phyloP scores from a whole-genome alignment of 1,284 basidiomycete genomes.

The Leccinum pachyderme region DNA sequence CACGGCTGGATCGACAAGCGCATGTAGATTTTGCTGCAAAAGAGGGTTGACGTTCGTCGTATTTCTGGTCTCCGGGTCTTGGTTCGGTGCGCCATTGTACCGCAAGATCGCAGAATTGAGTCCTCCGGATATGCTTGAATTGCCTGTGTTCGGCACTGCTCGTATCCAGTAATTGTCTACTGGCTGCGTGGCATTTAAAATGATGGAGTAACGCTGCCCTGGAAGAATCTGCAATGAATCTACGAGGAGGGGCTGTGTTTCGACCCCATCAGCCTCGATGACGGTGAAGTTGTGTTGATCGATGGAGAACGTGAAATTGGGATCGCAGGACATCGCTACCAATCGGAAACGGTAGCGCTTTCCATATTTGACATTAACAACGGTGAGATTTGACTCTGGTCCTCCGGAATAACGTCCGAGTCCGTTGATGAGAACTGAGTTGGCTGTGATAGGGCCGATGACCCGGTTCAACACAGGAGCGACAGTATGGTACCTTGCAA shows the following conservation, averaged over 20 bases:
- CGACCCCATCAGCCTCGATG: conserved; percentile 42
- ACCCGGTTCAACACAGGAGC: conserved; percentile 19
- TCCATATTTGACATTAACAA: conserved; percentile 33
- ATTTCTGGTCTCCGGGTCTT: conserved; percentile 40
- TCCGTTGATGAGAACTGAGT: conserved; percentile 48
- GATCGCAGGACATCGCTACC: conserved; percentile 39
- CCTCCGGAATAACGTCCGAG: conserved; percentile 41
- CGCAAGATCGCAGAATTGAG: conserved; percentile 53
- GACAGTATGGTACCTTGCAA: conserved; percentile 33
- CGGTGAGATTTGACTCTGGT: conserved; percentile 21
- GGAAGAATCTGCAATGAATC: conserved; percentile 33
- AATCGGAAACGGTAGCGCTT: conserved; percentile 44
- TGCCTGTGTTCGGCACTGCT: conserved; percentile 15
- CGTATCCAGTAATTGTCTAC: conserved; percentile 40
- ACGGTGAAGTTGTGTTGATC: conserved; percentile 39
- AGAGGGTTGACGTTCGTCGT: conserved; percentile 25
- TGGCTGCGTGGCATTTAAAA: conserved; percentile 37
- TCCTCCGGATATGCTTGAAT: conserved; percentile 34
- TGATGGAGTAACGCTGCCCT: conserved; percentile 41
- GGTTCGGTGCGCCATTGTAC: conserved; percentile 44
- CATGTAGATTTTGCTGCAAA: conserved; percentile 34
- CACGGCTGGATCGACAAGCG: conserved; percentile 34
- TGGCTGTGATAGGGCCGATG: conserved; percentile 14
- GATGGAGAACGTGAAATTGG: conserved; percentile 40
- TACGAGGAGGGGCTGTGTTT: conserved; percentile 30